A percentile compares a stretch with the other conserved stretches of the same genome.
Conservation (phyloP, 371 early-diverging fungal genomes). For the Saksenaea oblongispora region DNA sequence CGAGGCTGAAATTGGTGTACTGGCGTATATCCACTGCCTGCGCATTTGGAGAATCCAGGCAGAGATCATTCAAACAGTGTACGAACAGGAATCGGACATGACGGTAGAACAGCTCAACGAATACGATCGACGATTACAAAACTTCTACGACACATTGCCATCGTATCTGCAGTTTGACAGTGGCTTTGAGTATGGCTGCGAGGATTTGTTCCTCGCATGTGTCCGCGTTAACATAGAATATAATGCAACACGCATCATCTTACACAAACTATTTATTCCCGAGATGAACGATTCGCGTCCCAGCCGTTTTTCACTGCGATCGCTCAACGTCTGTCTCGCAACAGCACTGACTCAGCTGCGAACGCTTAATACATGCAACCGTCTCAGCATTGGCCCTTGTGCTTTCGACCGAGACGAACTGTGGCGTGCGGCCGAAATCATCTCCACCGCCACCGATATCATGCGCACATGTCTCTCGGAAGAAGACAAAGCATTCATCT, state of each 20-base stretch:
- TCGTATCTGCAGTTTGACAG: constrained; percentile 41
- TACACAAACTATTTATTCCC: constrained; percentile 50
- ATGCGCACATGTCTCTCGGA: constrained; percentile 32
- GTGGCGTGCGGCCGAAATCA: constrained; percentile 42
- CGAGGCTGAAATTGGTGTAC: constrained; percentile 33
- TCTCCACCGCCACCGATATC: constrained; percentile 40
- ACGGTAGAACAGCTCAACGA: constrained; percentile 40
- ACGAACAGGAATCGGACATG: constrained; percentile 48
- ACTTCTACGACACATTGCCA: constrained; percentile 32
- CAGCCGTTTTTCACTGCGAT: constrained; percentile 32
- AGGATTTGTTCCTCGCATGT: constrained; percentile 40
- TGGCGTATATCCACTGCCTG: constrained; percentile 31
- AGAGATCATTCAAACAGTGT: constrained; percentile 34
- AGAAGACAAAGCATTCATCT: constrained; percentile 25
- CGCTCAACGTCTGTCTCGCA: constrained; percentile 43
- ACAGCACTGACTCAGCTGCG: constrained; percentile 35
- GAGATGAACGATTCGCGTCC: constrained; percentile 38
- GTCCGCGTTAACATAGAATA: constrained; percentile 50
- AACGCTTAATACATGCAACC: constrained; percentile 30
- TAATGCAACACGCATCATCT: constrained; percentile 47
- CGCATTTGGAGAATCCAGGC: constrained; percentile 45
- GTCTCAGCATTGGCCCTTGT: constrained; percentile 32
- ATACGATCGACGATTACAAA: constrained; percentile 33
- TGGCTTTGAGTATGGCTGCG: constrained; percentile 47
- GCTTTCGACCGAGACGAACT: constrained; percentile 51